These are phyloP conservation scores for Xylaria acuta DNA, from an alignment of 495 filamentous ascomycete species.

Conservation along the genomic window DNA sequence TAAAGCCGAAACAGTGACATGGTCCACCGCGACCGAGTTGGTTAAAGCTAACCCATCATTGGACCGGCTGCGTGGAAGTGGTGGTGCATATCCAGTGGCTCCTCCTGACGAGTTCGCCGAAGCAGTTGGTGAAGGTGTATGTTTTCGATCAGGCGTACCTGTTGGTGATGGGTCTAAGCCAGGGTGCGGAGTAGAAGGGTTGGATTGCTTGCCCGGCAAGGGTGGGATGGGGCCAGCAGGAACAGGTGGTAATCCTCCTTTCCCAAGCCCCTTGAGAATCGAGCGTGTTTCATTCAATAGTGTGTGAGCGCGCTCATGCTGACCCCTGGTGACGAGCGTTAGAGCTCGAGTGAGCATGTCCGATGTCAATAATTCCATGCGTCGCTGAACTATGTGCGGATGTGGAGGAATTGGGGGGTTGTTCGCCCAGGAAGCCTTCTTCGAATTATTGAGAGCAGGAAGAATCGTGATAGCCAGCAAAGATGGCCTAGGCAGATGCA, in stretches of 20 bases:
- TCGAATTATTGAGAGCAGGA: conserved; percentile 69
- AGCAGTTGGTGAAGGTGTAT: conserved; percentile 56
- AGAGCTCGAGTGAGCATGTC: conserved; percentile 96
- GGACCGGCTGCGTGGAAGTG: conserved; percentile 47
- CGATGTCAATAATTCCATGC: conserved; percentile 97
- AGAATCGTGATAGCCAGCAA: conserved; percentile 98
- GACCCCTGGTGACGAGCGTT: conserved; percentile 86
- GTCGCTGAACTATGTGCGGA: conserved; percentile 91
- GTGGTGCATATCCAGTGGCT: conserved; percentile 35
- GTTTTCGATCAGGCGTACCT: conserved; percentile 56
- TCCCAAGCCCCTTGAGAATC: conserved; percentile 94
- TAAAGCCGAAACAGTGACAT: conserved; percentile 78
- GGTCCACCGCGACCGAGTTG: conserved; percentile 75
- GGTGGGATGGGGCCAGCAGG: conserved; percentile 60
- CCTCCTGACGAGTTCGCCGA: conserved; percentile 49
- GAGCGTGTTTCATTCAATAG: conserved; percentile 90
- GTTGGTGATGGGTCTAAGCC: conserved; percentile 53
- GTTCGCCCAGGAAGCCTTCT: conserved; percentile 66
- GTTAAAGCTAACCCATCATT: conserved; percentile 56
- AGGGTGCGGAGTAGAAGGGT: conserved; percentile 55
- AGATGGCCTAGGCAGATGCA: conserved; percentile 86
- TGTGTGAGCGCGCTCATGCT: conserved; percentile 92
- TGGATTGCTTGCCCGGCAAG: conserved; percentile 48
- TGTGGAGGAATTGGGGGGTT: conserved; percentile 93
- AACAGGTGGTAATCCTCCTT: conserved; percentile 93